phyloP scores from a whole-genome alignment of 192 early-diverging fungal genomes.

The Coemansia erecta region DNA sequence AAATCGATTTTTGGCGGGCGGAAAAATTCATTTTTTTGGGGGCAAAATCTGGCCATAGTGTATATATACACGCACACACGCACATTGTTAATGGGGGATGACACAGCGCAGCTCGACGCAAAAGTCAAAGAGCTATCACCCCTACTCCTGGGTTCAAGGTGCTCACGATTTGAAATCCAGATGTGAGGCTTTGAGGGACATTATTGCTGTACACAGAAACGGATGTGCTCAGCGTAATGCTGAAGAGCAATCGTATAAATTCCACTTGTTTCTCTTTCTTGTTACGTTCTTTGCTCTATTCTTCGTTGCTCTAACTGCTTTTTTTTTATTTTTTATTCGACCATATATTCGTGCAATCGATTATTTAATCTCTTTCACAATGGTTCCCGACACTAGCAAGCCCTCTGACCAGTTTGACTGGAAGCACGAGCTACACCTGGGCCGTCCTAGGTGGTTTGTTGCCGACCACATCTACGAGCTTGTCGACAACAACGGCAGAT shows the following conservation, averaged over 20 bases:
- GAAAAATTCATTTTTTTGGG: too few species aligned
- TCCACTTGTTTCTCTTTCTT: background rate
- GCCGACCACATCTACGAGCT: slow-evolving; percentile 56
- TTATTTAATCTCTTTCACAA: slow-evolving; percentile 1
- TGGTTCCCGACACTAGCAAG: slow-evolving; percentile 54
- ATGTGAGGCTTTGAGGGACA: too few species aligned
- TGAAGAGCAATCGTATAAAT: background rate
- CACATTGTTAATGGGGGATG: too few species aligned
- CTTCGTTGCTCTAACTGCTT: background rate
- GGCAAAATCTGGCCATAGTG: too few species aligned
- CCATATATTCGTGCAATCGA: background rate
- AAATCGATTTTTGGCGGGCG: too few species aligned
- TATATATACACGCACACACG: too few species aligned
- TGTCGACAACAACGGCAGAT: slow-evolving; percentile 33
- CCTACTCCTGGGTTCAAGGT: too few species aligned
- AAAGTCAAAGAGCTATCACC: too few species aligned
- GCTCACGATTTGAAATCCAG: too few species aligned
- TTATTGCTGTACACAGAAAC: too few species aligned
- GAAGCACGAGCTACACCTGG: slow-evolving; percentile 52
- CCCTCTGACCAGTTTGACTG: slow-evolving; percentile 53
- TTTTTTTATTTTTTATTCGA: background rate
- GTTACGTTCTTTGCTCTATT: background rate
- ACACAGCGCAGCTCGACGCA: too few species aligned
- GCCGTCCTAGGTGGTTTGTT: slow-evolving; percentile 51
- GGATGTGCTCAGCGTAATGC: too few species aligned